A percentile compares a stretch with the other conserved stretches of the same genome.
Conservation (phyloP, 768 basidiomycete species). For the Serendipita vermifera region DNA sequence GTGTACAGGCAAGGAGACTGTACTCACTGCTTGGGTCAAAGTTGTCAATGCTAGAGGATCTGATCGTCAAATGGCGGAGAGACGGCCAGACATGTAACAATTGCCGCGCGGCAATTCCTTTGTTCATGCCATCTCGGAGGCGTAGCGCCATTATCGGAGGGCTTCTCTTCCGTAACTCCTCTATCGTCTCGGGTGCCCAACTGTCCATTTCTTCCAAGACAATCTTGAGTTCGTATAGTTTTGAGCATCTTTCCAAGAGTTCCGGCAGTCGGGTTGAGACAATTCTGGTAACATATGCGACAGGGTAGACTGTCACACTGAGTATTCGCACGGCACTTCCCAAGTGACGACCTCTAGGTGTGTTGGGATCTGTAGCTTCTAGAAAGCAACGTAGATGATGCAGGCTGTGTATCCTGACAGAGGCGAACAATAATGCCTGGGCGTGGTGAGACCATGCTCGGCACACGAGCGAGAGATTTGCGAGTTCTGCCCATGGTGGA, state of each 20-base stretch:
- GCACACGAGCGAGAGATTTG: neutral
- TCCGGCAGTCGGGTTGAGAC: neutral
- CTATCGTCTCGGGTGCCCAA: neutral
- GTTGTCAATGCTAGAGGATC: neutral
- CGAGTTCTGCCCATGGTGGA: neutral
- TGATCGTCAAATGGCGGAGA: neutral
- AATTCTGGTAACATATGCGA: neutral
- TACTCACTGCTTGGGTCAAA: neutral
- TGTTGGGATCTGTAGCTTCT: neutral
- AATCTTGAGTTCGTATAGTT: neutral
- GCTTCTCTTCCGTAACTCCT: neutral
- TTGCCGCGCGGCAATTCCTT: neutral
- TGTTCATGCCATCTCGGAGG: neutral
- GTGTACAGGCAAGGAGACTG: neutral
- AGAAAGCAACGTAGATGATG: neutral
- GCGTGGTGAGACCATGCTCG: neutral
- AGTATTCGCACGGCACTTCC: neutral
- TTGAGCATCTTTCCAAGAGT: neutral
- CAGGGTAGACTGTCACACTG: neutral
- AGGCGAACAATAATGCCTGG: neutral
- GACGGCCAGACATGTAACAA: slow-evolving; percentile 6
- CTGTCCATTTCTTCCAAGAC: neutral
- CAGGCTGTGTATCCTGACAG: neutral
- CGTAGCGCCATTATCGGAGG: neutral
- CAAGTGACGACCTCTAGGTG: neutral